Evolutionary conservation across 805 yeast species (phyloP).

Genomic region (Candida loeiensis): DNA sequence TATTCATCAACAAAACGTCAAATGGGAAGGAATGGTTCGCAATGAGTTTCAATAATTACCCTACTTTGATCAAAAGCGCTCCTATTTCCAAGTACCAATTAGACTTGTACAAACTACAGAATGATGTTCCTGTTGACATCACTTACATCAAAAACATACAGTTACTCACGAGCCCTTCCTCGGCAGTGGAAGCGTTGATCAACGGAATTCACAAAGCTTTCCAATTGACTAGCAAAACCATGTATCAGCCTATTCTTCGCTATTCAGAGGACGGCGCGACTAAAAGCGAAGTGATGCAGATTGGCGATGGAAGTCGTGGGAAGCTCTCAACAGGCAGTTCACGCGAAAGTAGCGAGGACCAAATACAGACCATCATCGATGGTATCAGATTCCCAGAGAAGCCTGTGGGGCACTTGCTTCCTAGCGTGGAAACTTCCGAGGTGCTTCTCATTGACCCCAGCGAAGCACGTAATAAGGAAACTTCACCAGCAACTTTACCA

Average conservation of each 20-base stretch:
- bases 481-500: not conserved
- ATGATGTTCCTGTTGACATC: slow-evolving; percentile 14
- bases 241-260: slow-evolving; percentile 35
- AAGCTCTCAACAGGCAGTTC: not conserved
- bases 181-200: slow-evolving; percentile 25
- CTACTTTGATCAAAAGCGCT: slow-evolving; percentile 77
- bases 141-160: slow-evolving; percentile 19
- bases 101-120: slow-evolving; percentile 26
- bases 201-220: slow-evolving; percentile 37
- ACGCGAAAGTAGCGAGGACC: slow-evolving; percentile 2
- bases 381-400: slow-evolving; percentile 33
- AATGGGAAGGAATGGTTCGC: slow-evolving; percentile 78
- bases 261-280: slow-evolving; percentile 15
- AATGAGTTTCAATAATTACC: slow-evolving; percentile 71
- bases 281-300: slow-evolving; percentile 16
- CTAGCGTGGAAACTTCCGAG: slow-evolving; percentile 8
- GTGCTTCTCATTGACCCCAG: slow-evolving; percentile 8
- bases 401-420: not conserved
- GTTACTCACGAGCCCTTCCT: slow-evolving; percentile 13
- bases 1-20: slow-evolving; percentile 67
- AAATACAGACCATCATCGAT: slow-evolving; percentile 30
- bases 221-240: slow-evolving; percentile 25
- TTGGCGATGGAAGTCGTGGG: slow-evolving; percentile 21
- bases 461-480: not conserved
- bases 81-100: slow-evolving; percentile 64